Base-by-base conservation (phyloP, 2,329 filamentous ascomycete species). In the Myotisia sp. region DNA sequence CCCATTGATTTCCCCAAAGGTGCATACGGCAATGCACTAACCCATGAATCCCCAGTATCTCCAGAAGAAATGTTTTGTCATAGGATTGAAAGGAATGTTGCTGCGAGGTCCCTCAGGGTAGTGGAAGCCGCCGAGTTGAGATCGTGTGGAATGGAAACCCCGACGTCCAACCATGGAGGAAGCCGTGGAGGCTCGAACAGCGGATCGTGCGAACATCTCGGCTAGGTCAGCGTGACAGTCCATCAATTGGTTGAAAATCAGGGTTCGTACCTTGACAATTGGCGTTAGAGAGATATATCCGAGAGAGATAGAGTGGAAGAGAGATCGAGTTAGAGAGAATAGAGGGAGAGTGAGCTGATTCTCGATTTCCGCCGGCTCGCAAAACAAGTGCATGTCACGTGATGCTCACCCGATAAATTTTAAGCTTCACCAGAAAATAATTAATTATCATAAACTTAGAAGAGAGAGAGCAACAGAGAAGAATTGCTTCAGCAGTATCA, bases 51-150 rank as follows among this genome's bases (percentile, higher is more conserved):
- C 57, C 79, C 84, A 92, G 76, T 80, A 98, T 64, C 78, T 71
- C 49, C 83, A 43, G 47, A 67, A 73, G 60, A 98, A 98, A 66
- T 71, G 80, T 65, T 76, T 82, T 58, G 77, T 87, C 67, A 83
- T 71, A 48, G 90, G 81, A 72, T 98, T 92, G 76, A 98, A 98
- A 47, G 90, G 90, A 47, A 98, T 65, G 74, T 94, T 95, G 70
- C 72, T 78, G 64, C 84, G 80, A 55, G 87, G 82, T 46, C 87
- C 90, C 70, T 95, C 87, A 51, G 87, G 79, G 70, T 98, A 98
- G 72, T 98, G 90, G 78, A 92, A 94, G 45, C 86, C 86, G 52
- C 70, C 74, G 59, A 92, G 67, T 62, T 82, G 84, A 58, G 79
- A 65, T 55, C 83, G 82, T 59, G 87, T 92, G 55, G 83, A 76